Evolutionary conservation across 2,329 filamentous ascomycete genomes (phyloP).

Genomic region (Metarhizium humberi): DNA sequence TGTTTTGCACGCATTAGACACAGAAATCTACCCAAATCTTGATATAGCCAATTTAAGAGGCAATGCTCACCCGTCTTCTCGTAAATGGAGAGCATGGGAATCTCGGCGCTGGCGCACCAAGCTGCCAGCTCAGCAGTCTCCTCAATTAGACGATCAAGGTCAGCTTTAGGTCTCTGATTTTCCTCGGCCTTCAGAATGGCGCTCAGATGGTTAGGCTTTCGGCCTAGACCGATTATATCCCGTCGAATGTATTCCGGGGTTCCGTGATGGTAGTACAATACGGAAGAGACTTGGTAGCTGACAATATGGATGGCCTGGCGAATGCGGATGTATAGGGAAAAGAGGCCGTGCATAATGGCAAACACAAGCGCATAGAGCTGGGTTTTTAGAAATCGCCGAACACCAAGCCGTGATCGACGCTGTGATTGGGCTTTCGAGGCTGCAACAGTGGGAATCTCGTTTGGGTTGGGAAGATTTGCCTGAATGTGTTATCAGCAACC

Average conservation of each 20-base stretch:
- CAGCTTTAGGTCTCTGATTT: slow-evolving; percentile 59
- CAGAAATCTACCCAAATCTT: neutral
- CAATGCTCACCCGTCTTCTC: slow-evolving; percentile 68
- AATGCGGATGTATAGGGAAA: slow-evolving; percentile 78
- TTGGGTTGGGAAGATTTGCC: slow-evolving; percentile 27
- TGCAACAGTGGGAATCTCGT: slow-evolving; percentile 19
- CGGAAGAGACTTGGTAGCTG: slow-evolving; percentile 65
- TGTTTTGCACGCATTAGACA: slow-evolving; percentile 26
- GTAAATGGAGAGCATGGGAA: slow-evolving; percentile 81
- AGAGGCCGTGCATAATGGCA: slow-evolving; percentile 65
- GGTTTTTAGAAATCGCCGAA: slow-evolving; percentile 51
- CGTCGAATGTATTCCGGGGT: slow-evolving; percentile 86
- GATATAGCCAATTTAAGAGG: neutral
- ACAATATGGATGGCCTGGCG: slow-evolving; percentile 73
- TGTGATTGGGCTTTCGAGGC: slow-evolving; percentile 16
- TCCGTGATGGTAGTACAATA: slow-evolving; percentile 91
- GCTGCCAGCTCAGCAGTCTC: slow-evolving; percentile 87
- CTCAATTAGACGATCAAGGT: slow-evolving; percentile 75
- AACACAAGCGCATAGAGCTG: slow-evolving; percentile 61
- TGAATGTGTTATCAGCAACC: slow-evolving; percentile 12
- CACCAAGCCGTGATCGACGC: slow-evolving; percentile 37
- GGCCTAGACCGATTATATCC: slow-evolving; percentile 67
- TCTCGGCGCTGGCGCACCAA: slow-evolving; percentile 86
- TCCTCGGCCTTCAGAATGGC: slow-evolving; percentile 71
- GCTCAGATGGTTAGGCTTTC: slow-evolving; percentile 78